These are phyloP conservation scores for Circinella minor DNA, from an alignment of 371 early-diverging fungal species.

Conservation along the genomic window DNA sequence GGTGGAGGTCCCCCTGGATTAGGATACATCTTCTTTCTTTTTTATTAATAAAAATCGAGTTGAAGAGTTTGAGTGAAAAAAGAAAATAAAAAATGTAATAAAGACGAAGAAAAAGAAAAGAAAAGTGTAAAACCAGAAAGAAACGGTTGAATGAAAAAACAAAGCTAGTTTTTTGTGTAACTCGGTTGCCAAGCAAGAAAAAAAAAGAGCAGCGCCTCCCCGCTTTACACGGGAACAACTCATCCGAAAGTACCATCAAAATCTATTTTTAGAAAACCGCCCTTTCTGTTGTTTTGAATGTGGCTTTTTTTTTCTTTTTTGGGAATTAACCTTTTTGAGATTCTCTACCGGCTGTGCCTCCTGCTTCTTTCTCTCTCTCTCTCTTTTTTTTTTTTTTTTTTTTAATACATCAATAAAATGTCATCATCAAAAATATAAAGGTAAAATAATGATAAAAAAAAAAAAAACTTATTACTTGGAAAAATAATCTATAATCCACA, in stretches of 20 bases:
- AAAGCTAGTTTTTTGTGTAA: slow-evolving; percentile 6
- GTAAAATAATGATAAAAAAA: slow-evolving; percentile 9
- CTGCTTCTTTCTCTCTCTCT: background rate
- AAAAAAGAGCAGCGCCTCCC: background rate
- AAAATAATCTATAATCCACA: background rate
- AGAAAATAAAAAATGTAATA: background rate
- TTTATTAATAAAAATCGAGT: background rate
- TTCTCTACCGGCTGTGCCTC: too few species aligned
- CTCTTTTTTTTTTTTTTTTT: too few species aligned
- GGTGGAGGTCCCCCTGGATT: slow-evolving; percentile 15
- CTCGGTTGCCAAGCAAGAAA: background rate
- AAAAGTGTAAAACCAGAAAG: slow-evolving; percentile 3
- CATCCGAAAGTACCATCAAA: background rate
- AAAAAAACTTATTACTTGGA: too few species aligned
- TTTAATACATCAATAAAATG: background rate
- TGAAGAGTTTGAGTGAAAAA: too few species aligned
- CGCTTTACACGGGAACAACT: slow-evolving; percentile 7
- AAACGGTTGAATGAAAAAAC: background rate
- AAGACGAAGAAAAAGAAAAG: background rate
- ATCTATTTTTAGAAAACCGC: slow-evolving; percentile 2
- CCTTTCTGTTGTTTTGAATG: slow-evolving; percentile 4
- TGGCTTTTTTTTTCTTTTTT: background rate
- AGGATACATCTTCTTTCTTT: slow-evolving; percentile 15
- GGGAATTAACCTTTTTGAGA: too few species aligned
- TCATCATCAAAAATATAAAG: background rate